Evolutionary conservation across 2,329 filamentous ascomycete species (phyloP), one percentile per base, ranked within the genome.

Genomic region (Dactylellina leptospora): DNA sequence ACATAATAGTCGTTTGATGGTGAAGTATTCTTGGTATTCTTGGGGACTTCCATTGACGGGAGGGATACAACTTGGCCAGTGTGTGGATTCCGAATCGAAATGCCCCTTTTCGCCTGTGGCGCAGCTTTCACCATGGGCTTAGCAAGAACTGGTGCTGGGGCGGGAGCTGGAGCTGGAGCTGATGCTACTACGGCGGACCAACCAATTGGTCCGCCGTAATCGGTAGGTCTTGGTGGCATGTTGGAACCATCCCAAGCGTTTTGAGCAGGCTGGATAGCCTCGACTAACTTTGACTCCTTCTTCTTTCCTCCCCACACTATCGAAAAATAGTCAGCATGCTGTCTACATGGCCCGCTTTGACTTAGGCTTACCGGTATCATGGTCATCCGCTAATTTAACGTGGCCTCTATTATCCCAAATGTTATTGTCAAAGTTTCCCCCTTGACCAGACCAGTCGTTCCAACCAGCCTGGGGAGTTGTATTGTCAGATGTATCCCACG

Each of bases 301-400:
- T n/a, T 20, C 42, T 63, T 59, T 5, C 59, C 45, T 3, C 33
- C 68, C 68, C 68, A 72, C 45, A 64, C 68, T 72, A n/a, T n/a
- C n/a, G n/a, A 42, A 5, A 28, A 23, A 6, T 20, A 13, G 30
- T 33, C 30, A 33, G 30, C 30, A 6, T 20, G 4, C 40, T 45
- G 40, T 45, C 18, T n/a, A 18, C 5, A 45, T 20, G 20, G 11
- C 40, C n/a, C n/a, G n/a, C n/a, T 22, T 8, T 3, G 4, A 45
- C 40, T 45, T 1, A 45, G 38, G 18, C 40, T 18, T 53, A 60
- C 61, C 68, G 38, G 28, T 63, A 44, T 64, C 47, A 25, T 58
- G 55, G 6, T 59, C 59, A 5, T 5, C 8, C 3, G 44, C 33
- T 11, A 64, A 11, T 8, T 25, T 36, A 20, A 72, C 59, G 45